phyloP scores from a whole-genome alignment of 2,329 filamentous ascomycete species.

The Monilinia laxa region DNA sequence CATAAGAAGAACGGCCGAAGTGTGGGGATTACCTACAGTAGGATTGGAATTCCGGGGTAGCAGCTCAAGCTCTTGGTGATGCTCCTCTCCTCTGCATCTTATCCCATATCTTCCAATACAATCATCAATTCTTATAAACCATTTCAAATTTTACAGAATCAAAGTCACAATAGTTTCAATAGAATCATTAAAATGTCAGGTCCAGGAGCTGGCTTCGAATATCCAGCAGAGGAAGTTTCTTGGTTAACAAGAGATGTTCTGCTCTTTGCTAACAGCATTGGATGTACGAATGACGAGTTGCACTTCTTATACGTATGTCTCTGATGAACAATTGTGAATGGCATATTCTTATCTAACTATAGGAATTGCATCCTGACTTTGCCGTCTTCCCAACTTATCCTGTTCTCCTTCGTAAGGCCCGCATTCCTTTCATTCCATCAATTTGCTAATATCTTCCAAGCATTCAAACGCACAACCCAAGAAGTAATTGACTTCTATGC shows the following conservation, averaged over 20 bases:
- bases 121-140: neutral
- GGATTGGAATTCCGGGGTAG: slow-evolving; percentile 21
- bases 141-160: neutral
- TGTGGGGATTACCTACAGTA: slow-evolving; percentile 17
- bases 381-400: slow-evolving; percentile 74
- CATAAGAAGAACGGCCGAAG: slow-evolving; percentile 11
- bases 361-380: slow-evolving; percentile 88
- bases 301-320: slow-evolving; percentile 81
- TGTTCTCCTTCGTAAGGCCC: slow-evolving; percentile 33
- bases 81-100: neutral
- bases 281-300: slow-evolving; percentile 77
- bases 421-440: neutral
- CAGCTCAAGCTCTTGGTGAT: slow-evolving; percentile 25
- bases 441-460: slow-evolving; percentile 38
- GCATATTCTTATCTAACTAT: slow-evolving; percentile 5
- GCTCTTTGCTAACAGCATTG: slow-evolving; percentile 88
- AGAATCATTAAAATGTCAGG: slow-evolving; percentile 35
- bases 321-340: slow-evolving; percentile 9
- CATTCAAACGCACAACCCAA: slow-evolving; percentile 65
- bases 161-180: neutral
- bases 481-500: slow-evolving; percentile 72
- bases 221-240: slow-evolving; percentile 69
- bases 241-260: slow-evolving; percentile 88
- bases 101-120: slow-evolving; percentile 2
- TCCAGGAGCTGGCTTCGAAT: slow-evolving; percentile 71